Evolutionary conservation across 2,329 filamentous ascomycete species (phyloP), one percentile per base, ranked within the genome.

Genomic region (Beauveria asiatica): DNA sequence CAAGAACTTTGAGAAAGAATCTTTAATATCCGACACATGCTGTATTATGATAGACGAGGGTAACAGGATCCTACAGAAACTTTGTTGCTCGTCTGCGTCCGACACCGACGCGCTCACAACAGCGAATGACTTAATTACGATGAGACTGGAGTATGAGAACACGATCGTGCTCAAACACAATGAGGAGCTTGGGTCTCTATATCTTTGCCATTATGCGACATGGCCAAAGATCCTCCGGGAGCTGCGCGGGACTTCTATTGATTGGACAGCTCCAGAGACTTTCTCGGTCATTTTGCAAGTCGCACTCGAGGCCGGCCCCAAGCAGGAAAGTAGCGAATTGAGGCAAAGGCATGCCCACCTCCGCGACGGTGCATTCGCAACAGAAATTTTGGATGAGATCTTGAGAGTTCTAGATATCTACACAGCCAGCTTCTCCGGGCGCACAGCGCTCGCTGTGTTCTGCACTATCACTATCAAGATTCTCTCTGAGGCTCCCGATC

Each of bases 151-250:
- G 2, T 16, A 0, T 3, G 49, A 52, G 9, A 46, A 19, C 1
- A 25, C 21, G 2, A 1, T 1, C 0, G 2, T 16, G 5, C 10
- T 45, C 62, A 16, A 75, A 80, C 1, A 58, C 55, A 27, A 50
- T 37, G 13, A 57, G 11, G 59, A 55, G 19, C 52, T 61, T 8
- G 52, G n/a, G 17, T 56, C 39, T 10, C 27, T 61, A 0, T 30
- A 5, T 2, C 25, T 57, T 27, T 45, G 45, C 0, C 0, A 27
- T 1, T 0, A 39, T 3, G 25, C 27, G 11, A 42, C 11, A 2
- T 61, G 59, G 59, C 30, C 39, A 11, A 61, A 61, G 4, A 30
- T 61, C 0, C 27, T 61, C 2, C 44, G 19, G 1, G 25, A 39
- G 2, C 52, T 61, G 19, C 37, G 44, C 1, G 59, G 45, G 1